phyloP scores from a whole-genome alignment of 495 filamentous ascomycete species.

The Clavariopsis aquatica region DNA sequence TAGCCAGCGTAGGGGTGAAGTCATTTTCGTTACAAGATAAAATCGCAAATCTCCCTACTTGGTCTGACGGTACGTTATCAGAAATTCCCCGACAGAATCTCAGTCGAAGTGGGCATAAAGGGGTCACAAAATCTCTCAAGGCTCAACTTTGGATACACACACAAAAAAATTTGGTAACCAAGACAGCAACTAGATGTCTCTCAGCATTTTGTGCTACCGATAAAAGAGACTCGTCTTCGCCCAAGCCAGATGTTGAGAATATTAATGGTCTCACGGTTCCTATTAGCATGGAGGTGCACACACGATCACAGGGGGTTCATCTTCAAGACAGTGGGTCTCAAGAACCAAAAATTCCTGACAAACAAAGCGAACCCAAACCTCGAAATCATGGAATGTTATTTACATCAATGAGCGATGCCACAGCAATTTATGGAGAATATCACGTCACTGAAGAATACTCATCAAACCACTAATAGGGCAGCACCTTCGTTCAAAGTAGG shows the following conservation, averaged over 20 bases:
- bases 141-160: conserved; percentile 12
- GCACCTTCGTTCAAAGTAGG: no score
- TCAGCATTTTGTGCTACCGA: conserved; percentile 1
- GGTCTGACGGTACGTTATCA: neutral
- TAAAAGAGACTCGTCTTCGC: neutral
- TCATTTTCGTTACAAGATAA: conserved; percentile 27
- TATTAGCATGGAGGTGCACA: no score
- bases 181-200: neutral
- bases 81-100: neutral
- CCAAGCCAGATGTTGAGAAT: neutral
- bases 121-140: neutral
- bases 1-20: conserved; percentile 9
- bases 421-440: neutral
- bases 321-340: neutral
- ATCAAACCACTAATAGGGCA: no score
- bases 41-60: conserved; percentile 10
- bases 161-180: neutral
- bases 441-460: neutral
- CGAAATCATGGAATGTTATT: no score
- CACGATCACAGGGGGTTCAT: neutral
- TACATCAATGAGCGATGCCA: no score
- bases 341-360: no score
- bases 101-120: neutral
- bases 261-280: neutral
- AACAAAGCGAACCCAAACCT: no score